Conservation (phyloP, 116 monocot species). For the Papilionanthe hybrid region DNA sequence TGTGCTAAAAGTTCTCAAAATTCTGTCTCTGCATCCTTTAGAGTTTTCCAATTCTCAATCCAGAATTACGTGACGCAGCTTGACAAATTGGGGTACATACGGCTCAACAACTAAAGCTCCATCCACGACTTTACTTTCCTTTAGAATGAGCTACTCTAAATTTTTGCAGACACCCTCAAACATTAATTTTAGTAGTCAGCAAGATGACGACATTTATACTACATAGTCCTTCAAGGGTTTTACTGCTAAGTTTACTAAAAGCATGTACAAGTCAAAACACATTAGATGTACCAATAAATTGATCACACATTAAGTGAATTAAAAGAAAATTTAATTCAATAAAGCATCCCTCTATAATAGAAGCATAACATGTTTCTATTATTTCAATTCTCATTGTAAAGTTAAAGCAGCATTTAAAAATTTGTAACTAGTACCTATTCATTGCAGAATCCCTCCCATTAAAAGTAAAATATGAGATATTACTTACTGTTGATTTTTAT, state of each 20-base stretch:
- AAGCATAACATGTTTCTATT: neutral
- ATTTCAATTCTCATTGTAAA: too few species aligned
- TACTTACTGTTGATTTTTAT: slow-evolving; percentile 67
- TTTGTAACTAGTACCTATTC: neutral
- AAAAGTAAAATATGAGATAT: slow-evolving; percentile 1
- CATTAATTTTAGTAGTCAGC: too few species aligned
- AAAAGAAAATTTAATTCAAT: neutral
- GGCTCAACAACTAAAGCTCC: too few species aligned
- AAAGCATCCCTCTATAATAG: neutral
- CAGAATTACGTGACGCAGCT: too few species aligned
- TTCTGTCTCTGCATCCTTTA: too few species aligned
- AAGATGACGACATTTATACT: neutral
- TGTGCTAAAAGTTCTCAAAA: too few species aligned
- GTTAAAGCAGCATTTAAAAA: too few species aligned
- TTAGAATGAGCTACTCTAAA: too few species aligned
- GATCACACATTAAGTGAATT: neutral
- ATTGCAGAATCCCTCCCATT: neutral
- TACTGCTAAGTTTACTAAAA: neutral
- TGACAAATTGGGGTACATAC: too few species aligned
- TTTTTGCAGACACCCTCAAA: too few species aligned
- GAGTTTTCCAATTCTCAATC: too few species aligned
- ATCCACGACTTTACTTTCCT: too few species aligned
- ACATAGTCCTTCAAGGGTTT: neutral
- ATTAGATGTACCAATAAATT: neutral
- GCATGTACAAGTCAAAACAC: neutral